Evolutionary conservation across 179 eudicot species (phyloP).

Genomic region (Silene coronaria): DNA sequence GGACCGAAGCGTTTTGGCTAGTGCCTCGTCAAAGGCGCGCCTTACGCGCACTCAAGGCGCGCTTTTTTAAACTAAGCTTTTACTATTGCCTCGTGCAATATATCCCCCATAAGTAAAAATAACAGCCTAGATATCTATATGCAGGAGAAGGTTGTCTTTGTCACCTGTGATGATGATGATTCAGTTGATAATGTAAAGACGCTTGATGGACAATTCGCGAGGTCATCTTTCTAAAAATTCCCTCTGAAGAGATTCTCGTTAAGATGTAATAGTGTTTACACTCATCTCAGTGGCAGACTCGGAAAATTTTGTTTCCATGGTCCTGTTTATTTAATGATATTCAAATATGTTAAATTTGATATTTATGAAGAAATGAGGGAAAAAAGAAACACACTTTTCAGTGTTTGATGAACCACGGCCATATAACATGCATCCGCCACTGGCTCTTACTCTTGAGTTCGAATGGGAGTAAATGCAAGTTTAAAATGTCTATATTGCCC

Average conservation of each 20-base stretch:
- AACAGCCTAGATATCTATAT: constrained; percentile 21
- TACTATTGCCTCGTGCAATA: background rate
- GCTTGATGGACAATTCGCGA: constrained; percentile 63
- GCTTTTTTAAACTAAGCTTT: too few species aligned
- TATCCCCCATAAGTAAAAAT: constrained; percentile 2
- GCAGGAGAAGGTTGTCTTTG: constrained; percentile 95
- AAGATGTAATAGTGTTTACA: background rate
- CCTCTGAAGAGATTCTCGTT: background rate
- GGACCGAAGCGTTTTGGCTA: too few species aligned
- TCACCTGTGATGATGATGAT: constrained; percentile 92
- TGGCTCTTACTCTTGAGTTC: background rate
- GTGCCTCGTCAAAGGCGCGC: too few species aligned
- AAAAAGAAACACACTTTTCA: background rate
- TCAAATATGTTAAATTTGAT: background rate
- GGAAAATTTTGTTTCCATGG: background rate
- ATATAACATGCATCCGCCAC: background rate
- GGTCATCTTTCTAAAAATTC: constrained; percentile 37
- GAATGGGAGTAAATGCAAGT: background rate
- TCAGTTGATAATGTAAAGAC: constrained; percentile 41
- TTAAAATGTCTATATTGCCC: background rate
- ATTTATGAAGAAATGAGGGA: background rate
- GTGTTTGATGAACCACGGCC: background rate
- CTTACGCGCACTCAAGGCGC: too few species aligned
- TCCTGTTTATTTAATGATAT: background rate
- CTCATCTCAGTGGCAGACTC: background rate